Percentiles rank a stretch among this genome's conserved stretches.
These are phyloP conservation scores for Bauhinia variegata DNA, from an alignment of 306 rosid genomes.

Conservation along the genomic window DNA sequence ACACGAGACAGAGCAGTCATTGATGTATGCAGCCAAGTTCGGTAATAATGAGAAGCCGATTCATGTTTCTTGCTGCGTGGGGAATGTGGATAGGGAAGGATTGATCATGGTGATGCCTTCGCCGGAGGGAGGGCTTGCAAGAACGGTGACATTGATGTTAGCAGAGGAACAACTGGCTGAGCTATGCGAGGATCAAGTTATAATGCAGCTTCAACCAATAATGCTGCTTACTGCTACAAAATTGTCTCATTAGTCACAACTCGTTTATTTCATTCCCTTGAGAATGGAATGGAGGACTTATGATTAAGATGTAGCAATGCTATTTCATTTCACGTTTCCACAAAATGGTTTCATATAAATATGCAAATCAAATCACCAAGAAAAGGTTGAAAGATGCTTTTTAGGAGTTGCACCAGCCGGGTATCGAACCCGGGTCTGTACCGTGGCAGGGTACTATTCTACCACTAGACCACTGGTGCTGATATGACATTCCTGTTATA, in stretches of 20 bases:
- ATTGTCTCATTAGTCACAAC: neutral
- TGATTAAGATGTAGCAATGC: too few relatives aligned
- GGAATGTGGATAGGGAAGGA: conserved; percentile 62
- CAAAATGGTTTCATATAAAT: too few relatives aligned
- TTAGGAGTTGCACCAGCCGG: conserved; percentile 40
- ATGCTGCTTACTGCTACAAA: conserved; percentile 32
- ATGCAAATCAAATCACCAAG: too few relatives aligned
- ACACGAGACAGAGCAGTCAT: neutral
- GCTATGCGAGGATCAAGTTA: conserved; percentile 25
- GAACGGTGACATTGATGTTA: conserved; percentile 58
- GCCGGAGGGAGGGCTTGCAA: conserved; percentile 51
- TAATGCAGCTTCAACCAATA: conserved; percentile 48
- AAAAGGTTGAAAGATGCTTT: too few relatives aligned
- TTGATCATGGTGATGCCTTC: conserved; percentile 68
- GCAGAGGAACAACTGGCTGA: conserved; percentile 22
- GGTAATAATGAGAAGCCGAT: conserved; percentile 35
- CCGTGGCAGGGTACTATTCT: conserved; percentile 51
- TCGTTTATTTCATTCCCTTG: too few relatives aligned
- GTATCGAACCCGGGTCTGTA: conserved; percentile 48
- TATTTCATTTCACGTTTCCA: too few relatives aligned
- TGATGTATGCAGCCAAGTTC: conserved; percentile 49
- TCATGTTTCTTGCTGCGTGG: conserved; percentile 64
- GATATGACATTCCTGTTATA: too few relatives aligned
- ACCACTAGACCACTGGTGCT: conserved; percentile 48
- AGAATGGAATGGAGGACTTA: too few relatives aligned